Base-by-base conservation (phyloP, 495 filamentous ascomycete species). In the Haplographium delicatum region DNA sequence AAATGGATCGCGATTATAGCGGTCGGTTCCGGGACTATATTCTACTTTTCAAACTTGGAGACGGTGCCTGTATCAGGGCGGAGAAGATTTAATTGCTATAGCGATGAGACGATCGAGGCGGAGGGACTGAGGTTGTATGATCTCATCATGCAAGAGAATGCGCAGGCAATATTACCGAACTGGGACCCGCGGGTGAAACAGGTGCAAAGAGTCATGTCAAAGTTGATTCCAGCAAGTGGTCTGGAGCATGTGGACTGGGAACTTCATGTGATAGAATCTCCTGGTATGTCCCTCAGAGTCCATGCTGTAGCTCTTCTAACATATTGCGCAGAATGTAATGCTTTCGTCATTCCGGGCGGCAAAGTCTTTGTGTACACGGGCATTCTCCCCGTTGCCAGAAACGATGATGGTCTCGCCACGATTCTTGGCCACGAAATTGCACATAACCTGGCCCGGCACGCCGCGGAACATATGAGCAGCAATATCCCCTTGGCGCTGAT, bases 311-410 rank as follows among this genome's bases (percentile, higher is more conserved):
- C 5, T 5, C 20, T 44, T 10, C 42, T 40, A 34, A 23, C 24
- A n/a, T 9, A 35, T 24, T 35, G 16, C 23, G 33, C 50, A 63
- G 60, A 56, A 44, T 61, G 58, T 4, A 97, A 97, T 62, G 91
- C 91, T 0, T 95, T 96, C 65, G 91, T 97, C 0, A 72, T 96
- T 31, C 91, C 91, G 2, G 89, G 88, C 62, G 91, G 90, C 1
- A 94, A 95, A 59, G 90, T 97, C 15, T 96, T 96, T 59, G 91
- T 97, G 4, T 95, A 85, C 56, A 86, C 80, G 28, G 86, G 91
- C 16, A 85, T 97, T 16, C 60, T 97, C 37, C 79, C 80, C 1
- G 71, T 95, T 13, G 86, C 85, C 39, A 47, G 70, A 34, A 79
- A 74, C 44, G 86, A 95, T 27, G 78, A 87, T 56, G 87, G 85